These are phyloP conservation scores for Scenedesmus sp. DNA, from an alignment of 163 green algal genomes.

Conservation along the genomic window DNA sequence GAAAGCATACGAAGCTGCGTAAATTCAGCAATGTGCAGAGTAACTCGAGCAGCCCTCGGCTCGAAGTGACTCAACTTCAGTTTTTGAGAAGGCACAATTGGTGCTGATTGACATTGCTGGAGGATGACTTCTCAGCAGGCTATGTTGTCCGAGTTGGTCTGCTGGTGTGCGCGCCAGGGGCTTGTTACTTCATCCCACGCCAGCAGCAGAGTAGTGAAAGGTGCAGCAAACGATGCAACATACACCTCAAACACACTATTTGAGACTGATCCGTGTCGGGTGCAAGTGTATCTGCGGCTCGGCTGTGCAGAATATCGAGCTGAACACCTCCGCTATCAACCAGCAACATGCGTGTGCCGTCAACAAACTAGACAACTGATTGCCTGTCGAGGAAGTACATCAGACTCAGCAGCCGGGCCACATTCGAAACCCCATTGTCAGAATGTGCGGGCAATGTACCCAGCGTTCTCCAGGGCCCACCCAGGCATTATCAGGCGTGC, in stretches of 20 bases:
- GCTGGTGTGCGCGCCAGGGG: not conserved
- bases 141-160: not conserved
- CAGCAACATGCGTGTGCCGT: too few relatives aligned
- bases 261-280: not conserved
- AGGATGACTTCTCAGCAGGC: not conserved
- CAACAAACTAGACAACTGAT: too few relatives aligned
- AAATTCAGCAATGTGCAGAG: not conserved
- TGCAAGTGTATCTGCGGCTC: not conserved
- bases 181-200: not conserved
- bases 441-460: too few relatives aligned
- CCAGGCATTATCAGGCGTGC: too few relatives aligned
- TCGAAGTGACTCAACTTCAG: not conserved
- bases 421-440: too few relatives aligned
- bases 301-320: not conserved
- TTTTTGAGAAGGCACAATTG: not conserved
- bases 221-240: not conserved
- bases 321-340: not conserved
- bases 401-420: too few relatives aligned
- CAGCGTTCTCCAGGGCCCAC: too few relatives aligned
- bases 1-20: not conserved
- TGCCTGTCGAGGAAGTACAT: too few relatives aligned
- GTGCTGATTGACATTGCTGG: not conserved
- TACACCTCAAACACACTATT: not conserved
- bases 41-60: not conserved
- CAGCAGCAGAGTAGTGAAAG: not conserved